A percentile compares a stretch with the other conserved stretches of the same genome.
phyloP scores from a whole-genome alignment of 129 eudicot species.

The Calendula officinalis region DNA sequence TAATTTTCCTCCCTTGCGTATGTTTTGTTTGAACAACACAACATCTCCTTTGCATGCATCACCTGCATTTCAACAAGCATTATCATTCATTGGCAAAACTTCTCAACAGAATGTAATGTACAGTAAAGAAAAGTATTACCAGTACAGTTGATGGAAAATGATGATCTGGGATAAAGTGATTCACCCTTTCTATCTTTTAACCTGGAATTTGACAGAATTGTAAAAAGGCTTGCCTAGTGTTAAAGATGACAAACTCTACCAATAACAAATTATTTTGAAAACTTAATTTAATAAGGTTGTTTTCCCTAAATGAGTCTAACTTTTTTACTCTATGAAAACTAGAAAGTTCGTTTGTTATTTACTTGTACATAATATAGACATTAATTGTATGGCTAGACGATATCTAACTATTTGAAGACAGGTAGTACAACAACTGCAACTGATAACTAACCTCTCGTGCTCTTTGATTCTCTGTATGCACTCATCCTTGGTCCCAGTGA shows the following conservation, averaged over 20 bases:
- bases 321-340: neutral
- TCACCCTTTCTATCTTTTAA: slow-evolving; percentile 67
- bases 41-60: slow-evolving; percentile 92
- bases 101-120: slow-evolving; percentile 13
- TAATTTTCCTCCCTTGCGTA: slow-evolving; percentile 42
- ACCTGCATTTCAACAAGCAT: slow-evolving; percentile 44
- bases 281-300: no score
- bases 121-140: slow-evolving; percentile 35
- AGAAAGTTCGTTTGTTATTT: neutral
- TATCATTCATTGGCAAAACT: neutral
- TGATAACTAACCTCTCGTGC: slow-evolving; percentile 62
- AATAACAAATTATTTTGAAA: neutral
- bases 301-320: neutral
- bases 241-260: no score
- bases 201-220: slow-evolving; percentile 35
- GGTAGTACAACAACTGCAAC: slow-evolving; percentile 4
- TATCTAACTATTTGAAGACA: slow-evolving; percentile 1
- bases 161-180: slow-evolving; percentile 67
- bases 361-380: neutral
- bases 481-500: slow-evolving; percentile 70
- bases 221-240: neutral
- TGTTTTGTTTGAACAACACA: slow-evolving; percentile 76
- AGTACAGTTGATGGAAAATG: slow-evolving; percentile 75
- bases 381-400: neutral
- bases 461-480: slow-evolving; percentile 68